phyloP scores from a whole-genome alignment of 202 grass and related monocot genomes.

The Setaria italica region DNA sequence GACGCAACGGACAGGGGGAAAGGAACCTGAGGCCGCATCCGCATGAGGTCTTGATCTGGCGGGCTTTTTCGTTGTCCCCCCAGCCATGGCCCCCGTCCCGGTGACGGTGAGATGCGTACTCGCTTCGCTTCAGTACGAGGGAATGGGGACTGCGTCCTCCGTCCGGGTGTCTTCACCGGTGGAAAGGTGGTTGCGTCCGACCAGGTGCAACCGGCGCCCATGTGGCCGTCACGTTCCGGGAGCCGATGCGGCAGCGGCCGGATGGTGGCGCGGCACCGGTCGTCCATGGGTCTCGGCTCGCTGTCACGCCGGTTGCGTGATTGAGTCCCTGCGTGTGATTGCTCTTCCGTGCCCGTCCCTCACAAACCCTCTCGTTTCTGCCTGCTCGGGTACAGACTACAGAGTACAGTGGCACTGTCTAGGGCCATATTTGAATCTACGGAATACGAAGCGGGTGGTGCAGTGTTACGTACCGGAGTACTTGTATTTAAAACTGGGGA shows the following conservation, averaged over 20 bases:
- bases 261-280: slow-evolving; percentile 15
- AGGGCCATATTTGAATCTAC: neutral
- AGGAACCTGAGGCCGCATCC: neutral
- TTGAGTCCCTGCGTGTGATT: neutral
- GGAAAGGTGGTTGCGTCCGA: slow-evolving; percentile 30
- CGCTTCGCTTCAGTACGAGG: neutral
- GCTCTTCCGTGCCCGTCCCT: neutral
- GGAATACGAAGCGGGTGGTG: neutral
- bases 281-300: neutral
- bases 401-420: neutral
- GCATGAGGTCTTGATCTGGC: slow-evolving; percentile 2
- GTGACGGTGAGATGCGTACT: neutral
- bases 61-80: neutral
- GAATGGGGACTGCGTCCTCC: neutral
- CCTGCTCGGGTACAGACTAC: neutral
- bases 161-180: neutral
- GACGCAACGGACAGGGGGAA: neutral
- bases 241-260: neutral
- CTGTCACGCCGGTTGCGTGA: slow-evolving; percentile 22
- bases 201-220: slow-evolving; percentile 35
- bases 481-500: neutral
- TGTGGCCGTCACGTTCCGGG: slow-evolving; percentile 40
- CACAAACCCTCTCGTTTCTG: neutral
- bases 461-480: neutral
- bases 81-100: neutral